Conservation (phyloP, 352 stramenopile genomes). For the Phytophthora pluvialis region DNA sequence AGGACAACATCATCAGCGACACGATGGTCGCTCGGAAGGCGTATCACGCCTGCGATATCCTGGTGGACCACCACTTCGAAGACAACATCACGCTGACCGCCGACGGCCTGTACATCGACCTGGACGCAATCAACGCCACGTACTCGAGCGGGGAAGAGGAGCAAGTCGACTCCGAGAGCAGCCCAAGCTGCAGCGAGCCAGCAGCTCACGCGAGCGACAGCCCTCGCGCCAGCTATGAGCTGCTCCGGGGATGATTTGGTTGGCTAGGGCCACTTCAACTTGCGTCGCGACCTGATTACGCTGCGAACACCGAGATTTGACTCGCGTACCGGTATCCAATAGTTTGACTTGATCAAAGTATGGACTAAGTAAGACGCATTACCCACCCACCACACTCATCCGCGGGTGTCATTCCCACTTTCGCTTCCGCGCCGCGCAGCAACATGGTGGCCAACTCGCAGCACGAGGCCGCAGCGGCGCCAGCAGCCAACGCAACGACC, state of each 20-base stretch:
- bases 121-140: slow-evolving; percentile 63
- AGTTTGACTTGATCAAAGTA: slow-evolving; percentile 22
- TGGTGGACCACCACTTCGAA: slow-evolving; percentile 65
- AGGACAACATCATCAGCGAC: slow-evolving; percentile 62
- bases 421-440: not conserved
- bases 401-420: slow-evolving; percentile 16
- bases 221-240: slow-evolving; percentile 1
- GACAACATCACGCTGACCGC: slow-evolving; percentile 64
- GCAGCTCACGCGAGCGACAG: slow-evolving; percentile 3
- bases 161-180: not conserved
- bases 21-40: slow-evolving; percentile 66
- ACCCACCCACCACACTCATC: slow-evolving; percentile 1
- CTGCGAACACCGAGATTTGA: slow-evolving; percentile 25
- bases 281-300: slow-evolving; percentile 26
- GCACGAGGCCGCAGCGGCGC: slow-evolving; percentile 3
- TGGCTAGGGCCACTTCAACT: slow-evolving; percentile 16
- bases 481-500: not conserved
- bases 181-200: slow-evolving; percentile 5
- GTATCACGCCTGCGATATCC: slow-evolving; percentile 66
- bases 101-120: slow-evolving; percentile 62
- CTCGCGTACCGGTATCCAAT: slow-evolving; percentile 10
- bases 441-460: slow-evolving; percentile 36
- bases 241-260: not conserved
- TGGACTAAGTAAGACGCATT: not conserved
- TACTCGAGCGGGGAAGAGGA: slow-evolving; percentile 1